Evolutionary conservation across 2,329 filamentous ascomycete genomes (phyloP).

Genomic region (Fusarium verrucosum): DNA sequence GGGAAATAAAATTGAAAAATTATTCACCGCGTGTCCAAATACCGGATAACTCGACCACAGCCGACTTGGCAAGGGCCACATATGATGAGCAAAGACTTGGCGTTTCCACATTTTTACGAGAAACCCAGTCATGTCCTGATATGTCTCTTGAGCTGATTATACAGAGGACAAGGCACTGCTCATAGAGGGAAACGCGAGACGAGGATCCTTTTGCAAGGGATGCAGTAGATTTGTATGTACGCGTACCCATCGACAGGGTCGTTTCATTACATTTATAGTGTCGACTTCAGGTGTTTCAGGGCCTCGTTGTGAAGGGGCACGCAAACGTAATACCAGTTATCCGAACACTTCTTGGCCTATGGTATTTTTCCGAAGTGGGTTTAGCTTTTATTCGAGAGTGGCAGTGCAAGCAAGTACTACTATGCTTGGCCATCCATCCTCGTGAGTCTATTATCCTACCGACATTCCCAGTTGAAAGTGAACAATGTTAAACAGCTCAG

Average conservation of each 20-base stretch:
- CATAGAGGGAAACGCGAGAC: neutral
- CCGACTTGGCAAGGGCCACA: constrained; percentile 15
- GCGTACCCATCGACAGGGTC: neutral
- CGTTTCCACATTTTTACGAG: constrained; percentile 22
- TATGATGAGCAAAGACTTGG: constrained; percentile 2
- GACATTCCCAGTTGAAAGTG: neutral
- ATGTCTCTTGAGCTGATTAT: neutral
- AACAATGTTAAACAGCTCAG: neutral
- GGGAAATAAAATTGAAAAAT: neutral
- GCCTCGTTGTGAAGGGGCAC: neutral
- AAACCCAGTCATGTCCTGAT: constrained; percentile 5
- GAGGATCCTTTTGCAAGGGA: neutral
- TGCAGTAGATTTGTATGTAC: neutral
- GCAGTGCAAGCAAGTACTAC: constrained; percentile 19
- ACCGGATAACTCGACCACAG: constrained; percentile 16
- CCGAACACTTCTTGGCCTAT: neutral
- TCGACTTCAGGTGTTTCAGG: neutral
- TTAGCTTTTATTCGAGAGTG: constrained; percentile 9
- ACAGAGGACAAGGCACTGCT: too few relatives aligned
- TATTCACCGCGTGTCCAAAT: constrained; percentile 8
- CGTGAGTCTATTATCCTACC: neutral
- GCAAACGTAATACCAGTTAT: neutral
- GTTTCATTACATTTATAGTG: neutral
- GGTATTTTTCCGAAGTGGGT: neutral
- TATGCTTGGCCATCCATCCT: constrained; percentile 8